Base-by-base conservation (phyloP, 1,139 yeast species). In the Arxiozyma heterogenica region DNA sequence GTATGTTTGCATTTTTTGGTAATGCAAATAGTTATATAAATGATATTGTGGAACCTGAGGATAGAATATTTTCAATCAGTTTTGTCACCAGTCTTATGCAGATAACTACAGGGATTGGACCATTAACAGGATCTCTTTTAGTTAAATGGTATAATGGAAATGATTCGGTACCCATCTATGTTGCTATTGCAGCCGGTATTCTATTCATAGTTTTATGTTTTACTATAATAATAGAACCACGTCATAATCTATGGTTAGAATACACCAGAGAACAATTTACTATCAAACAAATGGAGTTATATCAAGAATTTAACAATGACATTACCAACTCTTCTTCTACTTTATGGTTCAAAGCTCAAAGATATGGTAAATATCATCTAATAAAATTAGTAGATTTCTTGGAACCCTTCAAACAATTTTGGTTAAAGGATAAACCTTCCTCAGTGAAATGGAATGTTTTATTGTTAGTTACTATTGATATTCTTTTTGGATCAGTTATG, bases 91-190 rank as follows among this genome's bases (percentile, higher is more conserved):
- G 86, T 7, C 67, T 75, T 23, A 62, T 82, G 51, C 81, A 77
- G 57, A 68, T 74, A 4, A 83, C 85, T 0, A 65, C 77, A 55
- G 78, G 82, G 3, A 34, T 75, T 11, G 86, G 87, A 1, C 88
- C 89, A 0, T 54, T 80, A 43, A 53, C 74, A 1, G 81, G 84
- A 0, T 80, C 83, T 41, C 52, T 73, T 2, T 50, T 64, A 2
- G 56, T 71, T 6, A 61, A 63, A 41, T 1, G 46, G 2, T 45
- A 57, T 60, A 38, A 63, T 57, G 61, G 62, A 51, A 46, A 66
- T 44, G 51, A 59, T 27, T 44, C 63, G 8, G 44, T 59, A 1
- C 56, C 64, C 2, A 44, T 62, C 50, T 68, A 51, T 57, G 44
- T 51, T 9, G 54, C 63, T 3, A 34, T 62, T 11, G 34, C 44